Evolutionary conservation across 768 basidiomycete genomes (phyloP).

Genomic region (Macrolepiota dolichaula): DNA sequence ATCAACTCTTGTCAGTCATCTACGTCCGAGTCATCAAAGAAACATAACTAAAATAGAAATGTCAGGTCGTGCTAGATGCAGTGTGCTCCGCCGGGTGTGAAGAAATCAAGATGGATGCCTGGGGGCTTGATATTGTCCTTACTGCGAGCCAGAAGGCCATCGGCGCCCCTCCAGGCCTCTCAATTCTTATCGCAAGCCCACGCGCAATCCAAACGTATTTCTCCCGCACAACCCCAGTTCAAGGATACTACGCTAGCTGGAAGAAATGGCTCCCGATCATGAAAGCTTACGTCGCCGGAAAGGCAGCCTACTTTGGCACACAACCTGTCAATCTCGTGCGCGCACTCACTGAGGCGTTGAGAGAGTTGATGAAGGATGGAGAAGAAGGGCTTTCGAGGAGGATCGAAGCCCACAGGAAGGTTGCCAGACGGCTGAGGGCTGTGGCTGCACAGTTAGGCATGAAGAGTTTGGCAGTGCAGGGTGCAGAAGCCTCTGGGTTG

Average conservation of each 20-base stretch:
- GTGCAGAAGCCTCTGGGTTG: conserved; percentile 75
- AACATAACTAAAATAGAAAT: not conserved
- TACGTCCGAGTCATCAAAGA: not conserved
- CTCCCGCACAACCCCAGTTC: conserved; percentile 1
- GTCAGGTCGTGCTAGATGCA: conserved; percentile 73
- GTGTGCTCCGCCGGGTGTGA: conserved; percentile 94
- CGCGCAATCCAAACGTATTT: conserved; percentile 52
- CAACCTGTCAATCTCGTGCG: conserved; percentile 86
- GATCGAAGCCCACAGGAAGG: conserved; percentile 64
- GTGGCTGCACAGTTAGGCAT: conserved; percentile 63
- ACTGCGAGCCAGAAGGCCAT: conserved; percentile 86
- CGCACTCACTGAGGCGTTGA: conserved; percentile 77
- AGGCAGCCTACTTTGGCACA: conserved; percentile 83
- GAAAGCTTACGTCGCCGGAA: conserved; percentile 75
- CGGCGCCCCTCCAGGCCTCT: conserved; percentile 82
- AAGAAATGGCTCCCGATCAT: conserved; percentile 87
- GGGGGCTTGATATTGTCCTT: conserved; percentile 82
- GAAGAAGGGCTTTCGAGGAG: conserved; percentile 65
- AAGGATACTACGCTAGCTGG: conserved; percentile 79
- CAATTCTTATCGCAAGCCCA: conserved; percentile 72
- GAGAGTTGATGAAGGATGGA: conserved; percentile 54
- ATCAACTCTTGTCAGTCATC: conserved; percentile 59
- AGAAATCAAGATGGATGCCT: conserved; percentile 84
- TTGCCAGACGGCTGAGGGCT: conserved; percentile 60
- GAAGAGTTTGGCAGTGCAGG: conserved; percentile 54